A percentile compares a stretch with the other conserved stretches of the same genome.
Conservation (phyloP, 2,329 filamentous ascomycete species). For the Colletotrichum chrysophilum region DNA sequence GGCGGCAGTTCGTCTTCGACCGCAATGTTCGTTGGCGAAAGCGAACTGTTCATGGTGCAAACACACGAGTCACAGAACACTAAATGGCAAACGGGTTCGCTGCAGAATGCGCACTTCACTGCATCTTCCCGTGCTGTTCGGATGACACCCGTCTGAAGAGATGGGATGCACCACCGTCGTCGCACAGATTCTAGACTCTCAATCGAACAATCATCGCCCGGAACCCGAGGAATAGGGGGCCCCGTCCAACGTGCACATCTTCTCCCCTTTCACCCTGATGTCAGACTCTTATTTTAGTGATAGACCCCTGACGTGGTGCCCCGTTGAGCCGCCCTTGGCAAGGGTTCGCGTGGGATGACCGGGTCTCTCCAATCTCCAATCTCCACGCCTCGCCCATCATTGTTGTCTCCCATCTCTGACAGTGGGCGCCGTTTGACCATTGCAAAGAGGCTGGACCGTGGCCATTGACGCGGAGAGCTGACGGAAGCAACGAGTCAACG, state of each 20-base stretch:
- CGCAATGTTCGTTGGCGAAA: neutral
- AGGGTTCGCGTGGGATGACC: neutral
- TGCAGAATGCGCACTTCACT: neutral
- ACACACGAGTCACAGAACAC: neutral
- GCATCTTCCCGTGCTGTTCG: neutral
- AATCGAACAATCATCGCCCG: neutral
- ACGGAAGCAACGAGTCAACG: neutral
- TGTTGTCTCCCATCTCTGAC: neutral
- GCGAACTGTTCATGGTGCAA: neutral
- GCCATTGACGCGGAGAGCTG: neutral
- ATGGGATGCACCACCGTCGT: neutral
- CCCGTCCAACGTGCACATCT: neutral
- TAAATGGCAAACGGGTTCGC: neutral
- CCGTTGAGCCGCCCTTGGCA: neutral
- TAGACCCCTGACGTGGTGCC: neutral
- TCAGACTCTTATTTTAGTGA: slow-evolving; percentile 6
- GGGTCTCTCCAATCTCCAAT: neutral
- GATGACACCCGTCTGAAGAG: neutral
- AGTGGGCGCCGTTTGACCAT: neutral
- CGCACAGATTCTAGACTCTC: neutral
- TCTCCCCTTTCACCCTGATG: neutral
- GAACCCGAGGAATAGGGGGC: neutral
- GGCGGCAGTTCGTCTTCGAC: neutral
- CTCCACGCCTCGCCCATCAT: neutral
- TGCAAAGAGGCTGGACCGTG: neutral